phyloP scores from a whole-genome alignment of 768 basidiomycete species.

The Astraeus odoratus region DNA sequence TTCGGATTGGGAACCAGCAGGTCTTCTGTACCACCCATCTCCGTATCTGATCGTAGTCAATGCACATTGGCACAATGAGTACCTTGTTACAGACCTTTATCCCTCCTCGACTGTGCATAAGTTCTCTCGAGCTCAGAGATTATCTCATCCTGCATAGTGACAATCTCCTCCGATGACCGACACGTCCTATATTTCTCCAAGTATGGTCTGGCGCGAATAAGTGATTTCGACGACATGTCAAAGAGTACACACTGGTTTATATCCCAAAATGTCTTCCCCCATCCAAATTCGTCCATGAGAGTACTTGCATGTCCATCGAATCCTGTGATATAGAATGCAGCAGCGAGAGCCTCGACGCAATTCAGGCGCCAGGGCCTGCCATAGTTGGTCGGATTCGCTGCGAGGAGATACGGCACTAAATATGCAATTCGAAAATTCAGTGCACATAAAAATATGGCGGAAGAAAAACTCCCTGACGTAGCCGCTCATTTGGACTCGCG shows the following conservation, averaged over 20 bases:
- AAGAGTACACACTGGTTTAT: constrained; percentile 59
- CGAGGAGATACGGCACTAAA: constrained; percentile 89
- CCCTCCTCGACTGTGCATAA: constrained; percentile 49
- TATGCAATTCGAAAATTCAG: neutral
- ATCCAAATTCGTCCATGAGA: constrained; percentile 77
- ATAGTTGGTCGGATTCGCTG: constrained; percentile 96
- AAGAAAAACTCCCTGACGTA: constrained; percentile 49
- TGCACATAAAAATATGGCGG: neutral
- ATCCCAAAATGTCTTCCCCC: constrained; percentile 83
- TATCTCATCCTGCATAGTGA: constrained; percentile 55
- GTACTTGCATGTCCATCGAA: constrained; percentile 75
- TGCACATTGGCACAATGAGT: too few species aligned
- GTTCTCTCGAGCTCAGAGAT: constrained; percentile 61
- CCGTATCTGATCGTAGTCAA: constrained; percentile 5
- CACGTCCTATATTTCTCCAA: constrained; percentile 77
- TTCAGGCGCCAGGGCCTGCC: constrained; percentile 96
- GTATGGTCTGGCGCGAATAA: constrained; percentile 25
- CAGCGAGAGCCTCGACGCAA: constrained; percentile 91
- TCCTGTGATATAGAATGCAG: constrained; percentile 91
- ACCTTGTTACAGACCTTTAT: constrained; percentile 36
- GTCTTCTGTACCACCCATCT: constrained; percentile 42
- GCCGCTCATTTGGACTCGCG: constrained; percentile 83
- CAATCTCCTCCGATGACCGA: constrained; percentile 49
- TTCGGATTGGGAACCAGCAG: constrained; percentile 68
- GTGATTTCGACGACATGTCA: neutral